Percentiles rank a stretch among this genome's conserved stretches.
phyloP scores from a whole-genome alignment of 768 basidiomycete genomes.

The Auriscalpium orientale region DNA sequence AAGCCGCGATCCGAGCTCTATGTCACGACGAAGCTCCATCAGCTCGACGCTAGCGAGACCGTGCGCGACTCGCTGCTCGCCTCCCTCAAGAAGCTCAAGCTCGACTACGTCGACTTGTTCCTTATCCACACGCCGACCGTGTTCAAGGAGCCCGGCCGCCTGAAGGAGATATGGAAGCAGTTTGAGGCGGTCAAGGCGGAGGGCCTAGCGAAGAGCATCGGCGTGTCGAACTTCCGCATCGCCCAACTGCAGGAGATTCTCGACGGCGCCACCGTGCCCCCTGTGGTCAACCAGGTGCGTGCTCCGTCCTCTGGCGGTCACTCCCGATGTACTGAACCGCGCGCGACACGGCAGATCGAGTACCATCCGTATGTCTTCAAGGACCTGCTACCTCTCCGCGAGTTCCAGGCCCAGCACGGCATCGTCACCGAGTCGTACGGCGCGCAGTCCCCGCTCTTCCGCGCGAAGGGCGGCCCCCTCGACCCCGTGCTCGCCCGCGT shows the following conservation, averaged over 20 bases:
- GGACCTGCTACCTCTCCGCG: constrained; percentile 30
- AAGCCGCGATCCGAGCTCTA: constrained; percentile 32
- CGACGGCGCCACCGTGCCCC: constrained; percentile 34
- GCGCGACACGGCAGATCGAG: constrained; percentile 31
- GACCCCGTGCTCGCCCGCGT: constrained; percentile 30
- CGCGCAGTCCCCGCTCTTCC: constrained; percentile 32
- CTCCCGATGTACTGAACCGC: too few species aligned
- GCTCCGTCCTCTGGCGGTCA: too few species aligned
- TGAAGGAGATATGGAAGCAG: constrained; percentile 35
- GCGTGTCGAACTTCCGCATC: constrained; percentile 49
- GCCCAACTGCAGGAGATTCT: constrained; percentile 37
- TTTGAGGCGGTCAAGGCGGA: constrained; percentile 35
- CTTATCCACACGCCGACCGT: constrained; percentile 33
- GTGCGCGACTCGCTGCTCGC: constrained; percentile 30
- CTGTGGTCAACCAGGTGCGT: constrained; percentile 48
- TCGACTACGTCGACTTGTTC: constrained; percentile 37
- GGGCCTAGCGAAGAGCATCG: constrained; percentile 35
- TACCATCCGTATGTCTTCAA: constrained; percentile 46
- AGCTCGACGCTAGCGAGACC: constrained; percentile 23
- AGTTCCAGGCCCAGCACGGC: constrained; percentile 26
- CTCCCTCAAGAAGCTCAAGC: constrained; percentile 33
- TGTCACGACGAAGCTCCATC: constrained; percentile 35
- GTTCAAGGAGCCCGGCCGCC: constrained; percentile 12
- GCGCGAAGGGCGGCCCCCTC: constrained; percentile 30
- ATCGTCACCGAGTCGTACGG: constrained; percentile 35